Base-by-base conservation (phyloP, 164 flowering plant genomes). In the Euptelea pleiosperma region DNA sequence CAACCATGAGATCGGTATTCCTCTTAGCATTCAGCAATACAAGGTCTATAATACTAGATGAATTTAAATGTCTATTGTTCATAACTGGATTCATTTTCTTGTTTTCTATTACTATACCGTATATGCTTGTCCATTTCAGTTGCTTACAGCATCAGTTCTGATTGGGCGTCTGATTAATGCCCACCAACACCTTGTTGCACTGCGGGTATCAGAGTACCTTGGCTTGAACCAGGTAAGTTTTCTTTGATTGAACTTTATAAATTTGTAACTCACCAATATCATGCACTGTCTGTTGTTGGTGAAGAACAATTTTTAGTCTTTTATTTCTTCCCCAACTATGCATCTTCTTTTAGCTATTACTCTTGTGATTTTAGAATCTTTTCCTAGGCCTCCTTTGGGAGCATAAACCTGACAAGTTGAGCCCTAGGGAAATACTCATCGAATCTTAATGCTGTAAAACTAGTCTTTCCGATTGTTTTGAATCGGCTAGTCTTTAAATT, bases 11-110 rank as follows among this genome's bases (percentile, higher is more conserved):
- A 81, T 85, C 70, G 99, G 99, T 45, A 77, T 91, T 58, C 96
- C 96, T 69, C 87, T 93, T 37, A 93, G 87, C 72, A 85, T 93
- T 59, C 83, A 85, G 73, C 99, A 93, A 63, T 93, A 86, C 63
- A 87, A 86, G 98, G 98, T 93, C n/a, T 51, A 26, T 26, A 52
- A 41, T 24, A 16, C 62, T 72, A 34, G n/a, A 42, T 46, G 35
- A 56, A 26, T 52, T 53, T 58, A 3, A 22, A 9, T 49, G 48
- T 42, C 25, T 14, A 7, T 44, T 34, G 10, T 44, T 46, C 35
- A 33, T 19, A 59, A 33, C 25, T 68, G 42, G 25, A 19, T 34
- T 58, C 34, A 40, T 45, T 11, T 63, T 6, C 29, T 57, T n/a
- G 24, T 53, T 50, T 57, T 28, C 14, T 36, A 40, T 36, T 33